Evolutionary conservation across 208 protist genomes (phyloP), one percentile per base, ranked within the genome.

Genomic region (Borovskyia barvae): DNA sequence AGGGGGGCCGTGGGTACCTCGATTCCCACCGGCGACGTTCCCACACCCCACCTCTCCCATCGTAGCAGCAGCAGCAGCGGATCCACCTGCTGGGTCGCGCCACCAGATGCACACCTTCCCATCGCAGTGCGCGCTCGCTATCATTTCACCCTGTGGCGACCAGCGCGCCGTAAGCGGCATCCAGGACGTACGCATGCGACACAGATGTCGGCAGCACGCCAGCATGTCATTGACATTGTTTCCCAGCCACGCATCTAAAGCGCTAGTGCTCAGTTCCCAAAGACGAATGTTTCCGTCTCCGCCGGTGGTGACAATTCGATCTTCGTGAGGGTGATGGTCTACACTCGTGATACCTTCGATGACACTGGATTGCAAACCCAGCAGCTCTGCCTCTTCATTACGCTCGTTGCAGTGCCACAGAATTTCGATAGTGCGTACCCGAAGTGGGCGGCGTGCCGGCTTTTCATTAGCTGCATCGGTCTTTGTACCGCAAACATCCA

Each of bases 101-200:
- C 85, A 92, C 85, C 88, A 95, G 12, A 95, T 48, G 47, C 81
- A 91, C 29, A 95, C 63, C 59, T 89, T 87, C 12, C 85, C 85
- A 46, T 92, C 85, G 56, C 88, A 92, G 62, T 95, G 88, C 9
- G 66, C 82, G 11, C 82, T 90, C 11, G 85, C 88, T 15, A 95
- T 74, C 72, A 95, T 77, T 11, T 82, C 58, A 1, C 85, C 88
- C 19, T 84, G 74, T 29, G 88, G 88, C 4, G 88, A 92, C 85
- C 88, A 94, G 19, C 88, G 81, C 45, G 88, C 88, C 25, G 78
- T 87, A 4, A 89, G 45, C 12, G 88, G 88, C 85, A 91, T 95
- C 66, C 73, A 88, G n/a, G 74, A 54, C 7, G 72, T 74, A 6
- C 55, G 63, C 81, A 90, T 83, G 11, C 72, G 75, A 29, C 68